Evolutionary conservation across 2,329 filamentous ascomycete genomes (phyloP).

Genomic region (Phialemoniopsis sp.): DNA sequence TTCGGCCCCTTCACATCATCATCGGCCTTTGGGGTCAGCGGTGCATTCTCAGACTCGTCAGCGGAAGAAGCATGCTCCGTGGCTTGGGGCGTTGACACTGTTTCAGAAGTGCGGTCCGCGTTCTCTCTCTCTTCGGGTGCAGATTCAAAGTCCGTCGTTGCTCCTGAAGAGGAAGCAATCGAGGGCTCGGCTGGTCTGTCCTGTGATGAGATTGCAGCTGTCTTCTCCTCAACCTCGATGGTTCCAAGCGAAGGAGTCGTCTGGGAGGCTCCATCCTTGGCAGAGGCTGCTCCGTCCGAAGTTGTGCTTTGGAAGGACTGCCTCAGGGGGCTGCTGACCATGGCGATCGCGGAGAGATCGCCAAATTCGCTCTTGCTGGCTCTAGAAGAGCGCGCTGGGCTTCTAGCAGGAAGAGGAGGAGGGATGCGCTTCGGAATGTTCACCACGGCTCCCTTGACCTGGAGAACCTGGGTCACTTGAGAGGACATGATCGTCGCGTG

Average conservation of each 20-base stretch:
- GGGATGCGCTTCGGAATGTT: constrained; percentile 78
- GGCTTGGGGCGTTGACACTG: constrained; percentile 2
- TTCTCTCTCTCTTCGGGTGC: constrained; percentile 2
- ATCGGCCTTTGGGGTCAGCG: too few relatives aligned
- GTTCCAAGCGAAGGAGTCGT: constrained; percentile 2
- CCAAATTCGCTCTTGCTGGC: constrained; percentile 54
- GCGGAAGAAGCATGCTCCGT: constrained; percentile 6
- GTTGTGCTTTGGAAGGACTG: constrained; percentile 34
- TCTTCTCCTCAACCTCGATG: background rate
- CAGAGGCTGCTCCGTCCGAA: background rate
- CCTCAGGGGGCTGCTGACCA: constrained; percentile 45
- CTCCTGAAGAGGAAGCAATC: background rate
- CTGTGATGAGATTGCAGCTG: background rate
- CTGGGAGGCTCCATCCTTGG: background rate
- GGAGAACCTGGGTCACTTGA: constrained; percentile 63
- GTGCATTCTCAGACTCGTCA: background rate
- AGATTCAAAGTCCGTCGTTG: constrained; percentile 5
- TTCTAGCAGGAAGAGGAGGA: constrained; percentile 74
- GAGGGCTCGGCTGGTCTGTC: background rate
- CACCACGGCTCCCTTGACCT: constrained; percentile 73
- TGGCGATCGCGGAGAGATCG: constrained; percentile 39
- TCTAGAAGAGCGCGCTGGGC: constrained; percentile 59
- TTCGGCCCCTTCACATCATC: too few relatives aligned
- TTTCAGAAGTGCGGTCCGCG: background rate
- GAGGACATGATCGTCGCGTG: constrained; percentile 57